Evolutionary conservation across 345 rosid genomes (phyloP), one percentile per base, ranked within the genome.

Genomic region (Acer negundo): DNA sequence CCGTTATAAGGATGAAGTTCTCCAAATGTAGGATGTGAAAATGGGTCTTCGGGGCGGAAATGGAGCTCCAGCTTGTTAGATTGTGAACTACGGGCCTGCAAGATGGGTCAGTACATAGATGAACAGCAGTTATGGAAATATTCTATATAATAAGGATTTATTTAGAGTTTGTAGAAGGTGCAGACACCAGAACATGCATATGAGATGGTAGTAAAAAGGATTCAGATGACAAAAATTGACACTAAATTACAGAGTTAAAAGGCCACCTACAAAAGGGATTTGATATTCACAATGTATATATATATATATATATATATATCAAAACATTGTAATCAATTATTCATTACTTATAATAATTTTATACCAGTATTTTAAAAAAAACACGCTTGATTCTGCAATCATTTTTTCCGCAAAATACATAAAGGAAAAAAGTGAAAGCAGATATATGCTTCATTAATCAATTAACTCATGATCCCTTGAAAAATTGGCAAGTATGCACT

Each of bases 1-100:
- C 69, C 85, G 66, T 77, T 90, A 72, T 80, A 91, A 64, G 78
- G 80, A 78, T 83, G 90, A 79, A 83, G 89, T 80, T 87, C 89
- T 49, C 97, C 99, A 82, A 80, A 86, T 2, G 90, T 84, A 73
- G 98, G 98, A 84, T 87, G 97, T 13, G 95, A 92, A 74, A 85
- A 90, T 1, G 97, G 98, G 76, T 95, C 99, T 73, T 93, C 94
- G 2, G 99, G 99, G 35, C 97, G 98, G 80, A 93, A 95, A 76
- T 72, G 84, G 35, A 95, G 90, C 88, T 91, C 94, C 82, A 93
- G 78, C 80, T 87, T 91, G 78, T 86, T 89, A 17, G 89, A 82
- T 31, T 73, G 63, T 20, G 90, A 89, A 71, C 84, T 85, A 64
- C 93, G 91, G 62, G 89, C 92, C 97, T 93, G 83, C 80, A 76